Evolutionary conservation across 2,329 filamentous ascomycete species (phyloP).

Genomic region (Ophiostoma angusticollis): DNA sequence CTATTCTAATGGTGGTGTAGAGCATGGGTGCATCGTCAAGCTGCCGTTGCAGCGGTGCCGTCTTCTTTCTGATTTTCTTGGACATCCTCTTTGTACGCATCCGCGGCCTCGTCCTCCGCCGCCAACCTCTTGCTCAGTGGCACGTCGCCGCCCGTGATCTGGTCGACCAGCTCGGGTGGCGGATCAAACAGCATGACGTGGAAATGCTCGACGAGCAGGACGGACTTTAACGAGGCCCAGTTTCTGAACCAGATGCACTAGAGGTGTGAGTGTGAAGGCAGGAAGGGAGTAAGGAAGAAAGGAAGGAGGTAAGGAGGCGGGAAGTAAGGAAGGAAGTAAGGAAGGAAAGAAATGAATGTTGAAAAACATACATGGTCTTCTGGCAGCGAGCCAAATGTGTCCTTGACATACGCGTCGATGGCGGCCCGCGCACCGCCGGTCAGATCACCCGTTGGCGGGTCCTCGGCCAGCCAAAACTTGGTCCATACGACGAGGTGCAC

Average conservation of each 20-base stretch:
- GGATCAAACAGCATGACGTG: conserved; percentile 83
- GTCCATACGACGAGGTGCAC: conserved; percentile 87
- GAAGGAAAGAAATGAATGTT: too few species aligned
- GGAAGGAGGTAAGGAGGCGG: not conserved
- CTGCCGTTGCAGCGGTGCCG: too few species aligned
- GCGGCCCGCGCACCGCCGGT: conserved; percentile 47
- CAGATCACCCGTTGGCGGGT: conserved; percentile 51
- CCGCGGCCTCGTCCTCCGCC: conserved; percentile 8
- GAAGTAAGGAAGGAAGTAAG: not conserved
- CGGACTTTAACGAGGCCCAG: conserved; percentile 71
- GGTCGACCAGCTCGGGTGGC: conserved; percentile 52
- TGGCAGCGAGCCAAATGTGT: conserved; percentile 48
- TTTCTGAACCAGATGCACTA: conserved; percentile 71
- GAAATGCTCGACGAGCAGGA: conserved; percentile 83
- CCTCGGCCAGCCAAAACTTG: conserved; percentile 68
- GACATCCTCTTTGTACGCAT: not conserved
- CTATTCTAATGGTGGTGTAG: too few species aligned
- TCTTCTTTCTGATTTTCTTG: not conserved
- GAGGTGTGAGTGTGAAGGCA: conserved; percentile 7
- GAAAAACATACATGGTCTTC: conserved; percentile 38
- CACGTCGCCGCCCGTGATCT: conserved; percentile 62
- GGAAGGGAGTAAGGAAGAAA: not conserved
- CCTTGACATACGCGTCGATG: conserved; percentile 59
- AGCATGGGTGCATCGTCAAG: too few species aligned
- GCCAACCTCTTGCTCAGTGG: conserved; percentile 40